Conservation (phyloP, 495 filamentous ascomycete genomes). For the Trichoderma erinaceum region DNA sequence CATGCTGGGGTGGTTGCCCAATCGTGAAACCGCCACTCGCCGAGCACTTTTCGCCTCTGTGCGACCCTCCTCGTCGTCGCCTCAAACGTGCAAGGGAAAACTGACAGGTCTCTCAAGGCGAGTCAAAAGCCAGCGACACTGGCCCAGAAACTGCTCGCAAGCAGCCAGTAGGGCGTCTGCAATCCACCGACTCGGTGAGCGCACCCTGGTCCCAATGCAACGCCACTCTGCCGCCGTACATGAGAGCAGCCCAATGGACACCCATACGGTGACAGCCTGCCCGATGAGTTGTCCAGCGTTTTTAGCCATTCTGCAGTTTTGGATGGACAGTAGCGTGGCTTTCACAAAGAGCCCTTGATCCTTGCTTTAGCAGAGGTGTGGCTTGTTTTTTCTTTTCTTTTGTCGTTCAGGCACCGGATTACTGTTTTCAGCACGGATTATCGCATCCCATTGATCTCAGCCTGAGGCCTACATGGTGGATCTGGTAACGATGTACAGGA, state of each 20-base stretch:
- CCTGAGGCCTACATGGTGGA: neutral
- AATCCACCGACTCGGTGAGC: slow-evolving; percentile 12
- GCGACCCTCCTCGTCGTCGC: neutral
- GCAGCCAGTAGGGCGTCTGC: neutral
- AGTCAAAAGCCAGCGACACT: neutral
- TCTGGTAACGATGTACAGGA: neutral
- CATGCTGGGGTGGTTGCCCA: too few species aligned
- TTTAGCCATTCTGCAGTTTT: slow-evolving; percentile 11
- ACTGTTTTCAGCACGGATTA: neutral
- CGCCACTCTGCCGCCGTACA: neutral
- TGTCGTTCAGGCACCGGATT: neutral
- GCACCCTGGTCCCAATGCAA: neutral
- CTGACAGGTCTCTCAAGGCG: slow-evolving; percentile 1
- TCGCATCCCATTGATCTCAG: neutral
- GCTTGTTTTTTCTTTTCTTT: neutral
- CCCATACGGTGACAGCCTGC: neutral
- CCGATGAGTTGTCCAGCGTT: neutral
- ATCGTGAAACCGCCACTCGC: slow-evolving; percentile 14
- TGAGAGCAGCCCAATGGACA: slow-evolving; percentile 1
- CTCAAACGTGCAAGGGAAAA: neutral
- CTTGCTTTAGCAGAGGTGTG: neutral
- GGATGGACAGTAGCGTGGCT: neutral
- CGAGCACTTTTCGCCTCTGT: neutral
- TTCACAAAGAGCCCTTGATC: neutral
- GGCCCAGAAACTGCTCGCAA: neutral